Evolutionary conservation across 257 asterid species (phyloP).

Genomic region (Solanum chiquidenum): DNA sequence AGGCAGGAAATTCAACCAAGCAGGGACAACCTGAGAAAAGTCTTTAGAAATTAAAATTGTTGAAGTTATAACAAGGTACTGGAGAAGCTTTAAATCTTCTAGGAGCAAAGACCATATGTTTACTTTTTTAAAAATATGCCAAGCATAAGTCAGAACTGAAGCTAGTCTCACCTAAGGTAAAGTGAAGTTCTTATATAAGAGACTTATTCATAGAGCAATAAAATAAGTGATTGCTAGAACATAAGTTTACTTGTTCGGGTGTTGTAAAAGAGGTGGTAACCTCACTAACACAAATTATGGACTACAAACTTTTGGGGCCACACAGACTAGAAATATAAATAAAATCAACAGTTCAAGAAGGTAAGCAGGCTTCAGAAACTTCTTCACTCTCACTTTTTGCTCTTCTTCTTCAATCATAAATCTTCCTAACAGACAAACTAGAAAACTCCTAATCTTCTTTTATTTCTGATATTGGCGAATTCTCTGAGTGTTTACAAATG

Average conservation of each 20-base stretch:
- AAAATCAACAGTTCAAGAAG: no score
- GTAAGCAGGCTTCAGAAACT: no score
- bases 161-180: neutral
- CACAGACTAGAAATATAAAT: neutral
- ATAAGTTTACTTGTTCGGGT: neutral
- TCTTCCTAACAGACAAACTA: no score
- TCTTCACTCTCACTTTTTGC: no score
- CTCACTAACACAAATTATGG: neutral
- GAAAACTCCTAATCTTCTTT: no score
- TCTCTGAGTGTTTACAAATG: no score
- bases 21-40: constrained; percentile 65
- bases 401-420: no score
- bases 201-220: neutral
- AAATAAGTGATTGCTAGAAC: neutral
- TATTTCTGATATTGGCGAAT: no score
- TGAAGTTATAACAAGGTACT: neutral
- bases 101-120: neutral
- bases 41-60: neutral
- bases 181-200: neutral
- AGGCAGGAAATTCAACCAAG: constrained; percentile 93
- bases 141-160: neutral
- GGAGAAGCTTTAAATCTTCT: neutral
- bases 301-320: neutral
- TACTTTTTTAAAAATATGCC: neutral
- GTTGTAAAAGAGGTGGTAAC: neutral